These are phyloP conservation scores for Elymus sibiricus DNA, from an alignment of 176 grass and related monocot genomes.

Conservation along the genomic window DNA sequence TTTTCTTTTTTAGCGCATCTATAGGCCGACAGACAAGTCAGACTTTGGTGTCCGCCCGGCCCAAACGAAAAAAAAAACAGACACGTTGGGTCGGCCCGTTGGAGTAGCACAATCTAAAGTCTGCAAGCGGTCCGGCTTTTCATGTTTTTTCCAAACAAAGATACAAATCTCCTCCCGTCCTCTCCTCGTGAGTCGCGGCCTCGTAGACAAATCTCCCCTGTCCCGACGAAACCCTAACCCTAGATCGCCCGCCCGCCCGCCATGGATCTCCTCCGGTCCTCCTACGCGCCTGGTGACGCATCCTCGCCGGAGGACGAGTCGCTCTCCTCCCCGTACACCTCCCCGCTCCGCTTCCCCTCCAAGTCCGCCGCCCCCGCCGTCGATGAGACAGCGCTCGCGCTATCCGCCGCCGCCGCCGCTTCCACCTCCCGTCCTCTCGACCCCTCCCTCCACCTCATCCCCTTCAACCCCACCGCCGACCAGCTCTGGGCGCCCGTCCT, in stretches of 20 bases:
- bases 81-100: too few relatives aligned
- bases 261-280: constrained; percentile 90
- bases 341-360: constrained; percentile 59
- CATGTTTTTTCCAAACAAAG: too few relatives aligned
- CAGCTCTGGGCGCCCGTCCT: constrained; percentile 92
- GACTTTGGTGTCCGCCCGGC: too few relatives aligned
- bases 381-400: constrained; percentile 86
- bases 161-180: too few relatives aligned
- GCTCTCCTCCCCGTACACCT: constrained; percentile 66
- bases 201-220: too few relatives aligned
- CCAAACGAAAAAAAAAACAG: too few relatives aligned
- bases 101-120: too few relatives aligned
- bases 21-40: too few relatives aligned
- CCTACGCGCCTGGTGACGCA: constrained; percentile 34
- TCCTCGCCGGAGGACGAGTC: constrained; percentile 21
- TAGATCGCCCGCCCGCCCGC: neutral
- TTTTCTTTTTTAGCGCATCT: too few relatives aligned
- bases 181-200: too few relatives aligned
- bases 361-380: constrained; percentile 80
- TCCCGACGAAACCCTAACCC: too few relatives aligned
- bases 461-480: constrained; percentile 93
- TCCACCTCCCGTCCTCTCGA: constrained; percentile 66
- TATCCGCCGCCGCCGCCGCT: constrained; percentile 46
- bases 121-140: too few relatives aligned
- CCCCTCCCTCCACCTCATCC: constrained; percentile 66